These are phyloP conservation scores for Macrophomina tecta DNA, from an alignment of 2,329 filamentous ascomycete species.

Conservation along the genomic window DNA sequence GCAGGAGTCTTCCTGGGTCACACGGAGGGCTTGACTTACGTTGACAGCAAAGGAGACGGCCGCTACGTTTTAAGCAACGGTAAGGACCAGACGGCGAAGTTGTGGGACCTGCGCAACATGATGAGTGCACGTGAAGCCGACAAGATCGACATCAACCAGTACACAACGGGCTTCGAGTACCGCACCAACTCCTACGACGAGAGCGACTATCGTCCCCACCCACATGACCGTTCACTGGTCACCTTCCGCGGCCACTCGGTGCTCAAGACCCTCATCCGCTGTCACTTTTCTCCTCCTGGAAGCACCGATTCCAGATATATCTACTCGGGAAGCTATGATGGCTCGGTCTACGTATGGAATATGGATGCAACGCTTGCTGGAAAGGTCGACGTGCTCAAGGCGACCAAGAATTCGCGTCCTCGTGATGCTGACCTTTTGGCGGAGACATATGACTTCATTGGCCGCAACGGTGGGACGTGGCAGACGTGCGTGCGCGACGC, in stretches of 20 bases:
- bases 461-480: slow-evolving; percentile 66
- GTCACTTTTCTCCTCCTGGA: slow-evolving; percentile 88
- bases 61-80: slow-evolving; percentile 92
- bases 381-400: slow-evolving; percentile 76
- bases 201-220: slow-evolving; percentile 72
- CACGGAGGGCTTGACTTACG: slow-evolving; percentile 69
- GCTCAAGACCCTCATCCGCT: slow-evolving; percentile 87
- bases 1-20: slow-evolving; percentile 70
- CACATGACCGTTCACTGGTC: slow-evolving; percentile 87
- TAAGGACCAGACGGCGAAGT: slow-evolving; percentile 96
- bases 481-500: slow-evolving; percentile 84
- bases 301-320: slow-evolving; percentile 92
- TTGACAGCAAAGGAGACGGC: slow-evolving; percentile 83
- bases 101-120: slow-evolving; percentile 94
- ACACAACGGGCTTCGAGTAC: slow-evolving; percentile 75
- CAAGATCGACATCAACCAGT: slow-evolving; percentile 60
- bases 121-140: slow-evolving; percentile 72
- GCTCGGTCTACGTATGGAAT: slow-evolving; percentile 90
- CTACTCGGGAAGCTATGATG: slow-evolving; percentile 88
- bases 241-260: slow-evolving; percentile 93
- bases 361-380: slow-evolving; percentile 84
- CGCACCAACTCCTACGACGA: slow-evolving; percentile 71
- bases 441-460: slow-evolving; percentile 62
- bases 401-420: slow-evolving; percentile 69
- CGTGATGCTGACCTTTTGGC: slow-evolving; percentile 58